Conservation (phyloP, 1,284 basidiomycete genomes). For the Heliocybe sulcata region DNA sequence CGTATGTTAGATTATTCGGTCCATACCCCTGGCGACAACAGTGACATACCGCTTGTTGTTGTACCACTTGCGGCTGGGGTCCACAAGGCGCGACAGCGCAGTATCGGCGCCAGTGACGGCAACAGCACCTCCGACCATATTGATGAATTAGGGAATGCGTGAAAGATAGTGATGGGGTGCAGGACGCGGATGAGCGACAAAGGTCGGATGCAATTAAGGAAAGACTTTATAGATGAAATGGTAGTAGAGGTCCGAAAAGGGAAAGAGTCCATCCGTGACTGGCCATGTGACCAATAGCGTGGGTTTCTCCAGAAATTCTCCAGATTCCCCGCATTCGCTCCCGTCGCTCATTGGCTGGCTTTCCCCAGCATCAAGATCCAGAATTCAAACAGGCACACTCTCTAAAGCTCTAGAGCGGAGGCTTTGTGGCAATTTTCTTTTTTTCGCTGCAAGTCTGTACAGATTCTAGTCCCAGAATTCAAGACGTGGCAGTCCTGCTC, state of each 20-base stretch:
- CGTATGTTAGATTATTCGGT: background rate
- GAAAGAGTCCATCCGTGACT: slow-evolving; percentile 7
- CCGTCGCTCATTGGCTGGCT: slow-evolving; percentile 12
- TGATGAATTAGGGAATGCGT: slow-evolving; percentile 22
- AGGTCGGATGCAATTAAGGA: slow-evolving; percentile 14
- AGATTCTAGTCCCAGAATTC: too few species aligned
- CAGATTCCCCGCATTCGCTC: slow-evolving; percentile 21
- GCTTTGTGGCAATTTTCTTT: slow-evolving; percentile 9
- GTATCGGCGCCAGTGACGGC: slow-evolving; percentile 20
- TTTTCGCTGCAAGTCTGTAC: too few species aligned
- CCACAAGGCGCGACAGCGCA: slow-evolving; percentile 48
- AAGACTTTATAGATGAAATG: background rate
- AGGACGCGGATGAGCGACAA: slow-evolving; percentile 15
- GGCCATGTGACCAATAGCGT: slow-evolving; percentile 9
- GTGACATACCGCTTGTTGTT: slow-evolving; percentile 55
- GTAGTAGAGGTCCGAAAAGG: background rate
- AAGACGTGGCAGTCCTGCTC: too few species aligned
- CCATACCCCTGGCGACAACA: background rate
- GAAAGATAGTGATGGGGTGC: slow-evolving; percentile 21
- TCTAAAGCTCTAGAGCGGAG: background rate
- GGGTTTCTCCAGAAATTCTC: slow-evolving; percentile 23
- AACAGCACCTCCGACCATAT: slow-evolving; percentile 42
- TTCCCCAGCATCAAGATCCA: background rate
- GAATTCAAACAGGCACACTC: background rate
- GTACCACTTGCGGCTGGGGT: slow-evolving; percentile 64